These are phyloP conservation scores for Solanum medicagineum DNA, from an alignment of 257 asterid genomes.

Conservation along the genomic window DNA sequence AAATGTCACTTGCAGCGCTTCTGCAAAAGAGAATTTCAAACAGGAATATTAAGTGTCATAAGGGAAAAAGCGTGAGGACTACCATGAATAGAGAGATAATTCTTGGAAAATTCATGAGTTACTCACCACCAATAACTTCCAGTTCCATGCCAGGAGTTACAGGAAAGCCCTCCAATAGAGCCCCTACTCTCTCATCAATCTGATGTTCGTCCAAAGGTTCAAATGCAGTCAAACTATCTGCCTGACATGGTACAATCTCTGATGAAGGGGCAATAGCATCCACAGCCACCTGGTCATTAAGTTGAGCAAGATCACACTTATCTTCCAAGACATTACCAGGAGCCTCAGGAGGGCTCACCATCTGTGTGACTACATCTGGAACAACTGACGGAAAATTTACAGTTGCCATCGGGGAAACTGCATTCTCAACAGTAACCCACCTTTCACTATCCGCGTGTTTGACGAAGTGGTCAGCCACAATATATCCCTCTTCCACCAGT, in stretches of 20 bases:
- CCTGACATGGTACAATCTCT: slow-evolving; percentile 13
- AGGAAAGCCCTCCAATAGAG: slow-evolving; percentile 49
- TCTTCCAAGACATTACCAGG: slow-evolving; percentile 87
- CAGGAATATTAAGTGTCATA: background rate
- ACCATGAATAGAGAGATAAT: background rate
- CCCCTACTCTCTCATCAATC: slow-evolving; percentile 74
- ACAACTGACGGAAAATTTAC: slow-evolving; percentile 52
- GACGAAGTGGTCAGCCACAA: slow-evolving; percentile 86
- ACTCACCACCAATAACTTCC: slow-evolving; percentile 71
- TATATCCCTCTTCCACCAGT: slow-evolving; percentile 68
- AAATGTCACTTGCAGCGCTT: slow-evolving; percentile 52
- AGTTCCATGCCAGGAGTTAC: slow-evolving; percentile 70
- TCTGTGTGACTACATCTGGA: slow-evolving; percentile 75
- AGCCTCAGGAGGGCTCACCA: slow-evolving; percentile 96
- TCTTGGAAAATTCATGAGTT: background rate
- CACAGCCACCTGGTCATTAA: slow-evolving; percentile 20
- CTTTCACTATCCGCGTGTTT: slow-evolving; percentile 76
- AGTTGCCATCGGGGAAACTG: slow-evolving; percentile 74
- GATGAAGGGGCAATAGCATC: slow-evolving; percentile 16
- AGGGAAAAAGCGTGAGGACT: background rate
- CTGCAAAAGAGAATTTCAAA: slow-evolving; percentile 30
- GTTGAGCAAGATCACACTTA: slow-evolving; percentile 27
- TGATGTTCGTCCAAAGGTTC: slow-evolving; percentile 32
- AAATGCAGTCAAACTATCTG: slow-evolving; percentile 13
- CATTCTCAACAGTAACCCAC: slow-evolving; percentile 95